These are phyloP conservation scores for Vitis riparia DNA, from an alignment of 164 flowering plant genomes.

Conservation along the genomic window DNA sequence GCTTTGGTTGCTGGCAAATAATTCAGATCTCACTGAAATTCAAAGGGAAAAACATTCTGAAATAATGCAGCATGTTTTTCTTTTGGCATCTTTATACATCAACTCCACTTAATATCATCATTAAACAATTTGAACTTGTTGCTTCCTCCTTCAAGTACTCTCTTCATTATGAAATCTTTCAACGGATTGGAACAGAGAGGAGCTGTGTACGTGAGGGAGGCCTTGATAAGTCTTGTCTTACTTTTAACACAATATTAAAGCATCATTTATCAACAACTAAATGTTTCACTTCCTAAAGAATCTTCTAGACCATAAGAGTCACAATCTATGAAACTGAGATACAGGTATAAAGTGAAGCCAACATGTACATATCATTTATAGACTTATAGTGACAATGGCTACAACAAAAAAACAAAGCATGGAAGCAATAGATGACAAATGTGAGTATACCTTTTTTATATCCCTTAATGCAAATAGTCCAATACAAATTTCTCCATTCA, in stretches of 20 bases:
- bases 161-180: too few relatives aligned
- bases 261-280: neutral
- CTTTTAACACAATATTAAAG: neutral
- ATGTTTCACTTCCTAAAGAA: neutral
- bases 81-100: too few relatives aligned
- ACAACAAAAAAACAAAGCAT: constrained; percentile 5
- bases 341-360: neutral
- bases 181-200: too few relatives aligned
- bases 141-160: too few relatives aligned
- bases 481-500: constrained; percentile 97
- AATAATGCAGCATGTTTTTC: too few relatives aligned
- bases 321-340: neutral
- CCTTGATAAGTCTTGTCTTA: neutral
- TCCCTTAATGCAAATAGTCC: constrained; percentile 88
- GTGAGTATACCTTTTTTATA: constrained; percentile 72
- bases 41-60: too few relatives aligned
- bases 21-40: too few relatives aligned
- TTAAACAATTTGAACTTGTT: too few relatives aligned
- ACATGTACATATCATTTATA: neutral
- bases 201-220: neutral
- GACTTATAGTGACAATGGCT: neutral
- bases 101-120: too few relatives aligned
- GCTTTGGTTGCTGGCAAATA: too few relatives aligned
- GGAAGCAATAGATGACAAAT: neutral
- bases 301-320: neutral